Percentiles rank a stretch among this genome's conserved stretches.
Conservation (phyloP, 1,284 basidiomycete species). For the Farysia itapuensis region DNA sequence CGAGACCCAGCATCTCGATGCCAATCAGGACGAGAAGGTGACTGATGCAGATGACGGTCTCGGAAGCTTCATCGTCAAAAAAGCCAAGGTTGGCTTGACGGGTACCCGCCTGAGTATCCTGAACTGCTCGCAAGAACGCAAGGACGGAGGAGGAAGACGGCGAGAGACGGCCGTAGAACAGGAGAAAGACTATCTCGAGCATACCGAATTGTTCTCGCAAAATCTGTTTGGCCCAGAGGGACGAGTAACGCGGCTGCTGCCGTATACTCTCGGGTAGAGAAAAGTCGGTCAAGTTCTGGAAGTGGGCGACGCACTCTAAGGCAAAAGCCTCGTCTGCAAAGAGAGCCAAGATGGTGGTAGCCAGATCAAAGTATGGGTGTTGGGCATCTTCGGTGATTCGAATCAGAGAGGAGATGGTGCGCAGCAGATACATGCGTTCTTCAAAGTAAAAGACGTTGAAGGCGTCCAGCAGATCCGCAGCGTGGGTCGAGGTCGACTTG, state of each 20-base stretch:
- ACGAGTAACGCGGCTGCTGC: constrained; percentile 68
- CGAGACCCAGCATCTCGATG: constrained; percentile 77
- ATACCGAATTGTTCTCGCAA: constrained; percentile 75
- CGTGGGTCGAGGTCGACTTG: constrained; percentile 1
- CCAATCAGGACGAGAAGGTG: constrained; percentile 76
- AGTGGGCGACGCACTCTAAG: constrained; percentile 65
- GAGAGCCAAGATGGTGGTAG: constrained; percentile 66
- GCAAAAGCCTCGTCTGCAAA: constrained; percentile 70
- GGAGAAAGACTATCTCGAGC: constrained; percentile 80
- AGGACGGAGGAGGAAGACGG: constrained; percentile 70
- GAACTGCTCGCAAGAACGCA: constrained; percentile 69
- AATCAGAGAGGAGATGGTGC: constrained; percentile 61
- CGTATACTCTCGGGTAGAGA: constrained; percentile 65
- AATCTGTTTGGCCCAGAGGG: constrained; percentile 77
- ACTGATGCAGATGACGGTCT: constrained; percentile 70
- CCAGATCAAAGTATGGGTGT: constrained; percentile 67
- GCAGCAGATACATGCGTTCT: constrained; percentile 72
- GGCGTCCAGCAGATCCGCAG: constrained; percentile 66
- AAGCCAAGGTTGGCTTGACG: constrained; percentile 68
- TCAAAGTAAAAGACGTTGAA: constrained; percentile 78
- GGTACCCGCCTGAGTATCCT: constrained; percentile 70
- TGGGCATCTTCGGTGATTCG: constrained; percentile 68
- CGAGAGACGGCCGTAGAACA: constrained; percentile 75
- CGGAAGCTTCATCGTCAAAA: constrained; percentile 71
- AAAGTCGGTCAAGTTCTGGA: constrained; percentile 62